phyloP scores from a whole-genome alignment of 345 rosid species.

The Lepidium africanum region DNA sequence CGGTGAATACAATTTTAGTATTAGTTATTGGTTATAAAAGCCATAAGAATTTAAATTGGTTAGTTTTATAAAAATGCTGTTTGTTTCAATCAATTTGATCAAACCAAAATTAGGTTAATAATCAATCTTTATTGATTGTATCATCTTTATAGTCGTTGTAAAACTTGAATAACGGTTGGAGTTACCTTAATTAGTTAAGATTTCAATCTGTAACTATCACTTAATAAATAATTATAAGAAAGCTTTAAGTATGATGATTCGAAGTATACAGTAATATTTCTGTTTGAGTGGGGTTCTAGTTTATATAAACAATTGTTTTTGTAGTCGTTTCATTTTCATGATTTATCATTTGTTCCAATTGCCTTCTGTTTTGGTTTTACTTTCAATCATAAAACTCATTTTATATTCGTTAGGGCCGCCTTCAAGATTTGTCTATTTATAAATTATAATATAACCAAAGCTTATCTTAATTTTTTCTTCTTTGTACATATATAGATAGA shows the following conservation, averaged over 20 bases:
- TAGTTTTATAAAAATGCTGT: too few relatives aligned
- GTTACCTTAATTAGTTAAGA: neutral
- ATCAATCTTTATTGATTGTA: neutral
- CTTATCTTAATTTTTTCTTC: neutral
- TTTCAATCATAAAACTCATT: neutral
- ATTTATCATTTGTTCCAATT: neutral
- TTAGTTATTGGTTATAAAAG: too few relatives aligned
- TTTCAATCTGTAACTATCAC: neutral
- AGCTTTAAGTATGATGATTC: neutral
- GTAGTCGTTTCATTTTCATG: conserved; percentile 4
- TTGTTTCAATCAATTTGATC: neutral
- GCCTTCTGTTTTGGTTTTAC: neutral
- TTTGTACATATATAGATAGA: neutral
- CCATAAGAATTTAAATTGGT: neutral
- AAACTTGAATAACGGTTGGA: neutral
- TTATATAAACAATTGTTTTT: neutral
- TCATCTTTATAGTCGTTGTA: neutral
- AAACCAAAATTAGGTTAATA: neutral
- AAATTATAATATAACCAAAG: neutral
- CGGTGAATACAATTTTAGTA: neutral
- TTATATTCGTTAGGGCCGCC: neutral
- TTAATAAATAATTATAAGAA: neutral
- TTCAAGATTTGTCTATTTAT: neutral
- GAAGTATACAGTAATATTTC: neutral
- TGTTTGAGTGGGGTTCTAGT: neutral